These are phyloP conservation scores for Aureobasidium sp. DNA, from an alignment of 2,329 filamentous ascomycete genomes.

Conservation along the genomic window DNA sequence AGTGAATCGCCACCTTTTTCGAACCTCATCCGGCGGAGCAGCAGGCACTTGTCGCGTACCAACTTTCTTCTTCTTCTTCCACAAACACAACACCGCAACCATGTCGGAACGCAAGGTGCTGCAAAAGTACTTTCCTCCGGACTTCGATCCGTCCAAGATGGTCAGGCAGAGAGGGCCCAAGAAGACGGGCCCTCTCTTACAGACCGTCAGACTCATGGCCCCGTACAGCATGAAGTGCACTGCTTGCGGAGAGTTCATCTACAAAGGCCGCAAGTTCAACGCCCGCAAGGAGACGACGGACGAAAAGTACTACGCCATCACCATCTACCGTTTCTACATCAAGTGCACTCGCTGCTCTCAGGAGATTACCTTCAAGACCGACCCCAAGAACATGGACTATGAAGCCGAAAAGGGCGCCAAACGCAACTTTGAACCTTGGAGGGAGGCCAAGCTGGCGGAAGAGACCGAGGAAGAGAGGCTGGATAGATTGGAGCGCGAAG, in stretches of 20 bases:
- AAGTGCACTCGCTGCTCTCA: conserved; percentile 77
- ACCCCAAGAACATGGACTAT: conserved; percentile 94
- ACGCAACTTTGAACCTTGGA: conserved; percentile 90
- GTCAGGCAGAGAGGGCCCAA: conserved; percentile 60
- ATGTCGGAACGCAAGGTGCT: conserved; percentile 88
- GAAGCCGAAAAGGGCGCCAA: conserved; percentile 73
- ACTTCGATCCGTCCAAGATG: conserved; percentile 86
- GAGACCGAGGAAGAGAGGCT: conserved; percentile 85
- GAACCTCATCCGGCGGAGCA: too few species aligned
- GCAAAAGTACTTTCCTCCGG: conserved; percentile 59
- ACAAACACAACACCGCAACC: conserved; percentile 24
- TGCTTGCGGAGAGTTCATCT: conserved; percentile 71
- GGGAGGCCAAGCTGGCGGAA: conserved; percentile 56
- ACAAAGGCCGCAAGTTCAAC: conserved; percentile 70
- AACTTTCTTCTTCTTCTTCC: not conserved
- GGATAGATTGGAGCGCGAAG: conserved; percentile 74
- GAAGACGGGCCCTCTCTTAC: conserved; percentile 64
- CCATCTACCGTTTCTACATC: conserved; percentile 77
- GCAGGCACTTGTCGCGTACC: not conserved
- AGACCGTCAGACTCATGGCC: conserved; percentile 85
- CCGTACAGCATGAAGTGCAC: conserved; percentile 76
- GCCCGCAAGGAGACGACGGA: conserved; percentile 87
- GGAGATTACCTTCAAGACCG: conserved; percentile 89
- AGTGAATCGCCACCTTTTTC: too few species aligned
- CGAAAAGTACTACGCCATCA: conserved; percentile 81